Conservation (phyloP, 2,329 filamentous ascomycete species). For the Neonectria punicea region DNA sequence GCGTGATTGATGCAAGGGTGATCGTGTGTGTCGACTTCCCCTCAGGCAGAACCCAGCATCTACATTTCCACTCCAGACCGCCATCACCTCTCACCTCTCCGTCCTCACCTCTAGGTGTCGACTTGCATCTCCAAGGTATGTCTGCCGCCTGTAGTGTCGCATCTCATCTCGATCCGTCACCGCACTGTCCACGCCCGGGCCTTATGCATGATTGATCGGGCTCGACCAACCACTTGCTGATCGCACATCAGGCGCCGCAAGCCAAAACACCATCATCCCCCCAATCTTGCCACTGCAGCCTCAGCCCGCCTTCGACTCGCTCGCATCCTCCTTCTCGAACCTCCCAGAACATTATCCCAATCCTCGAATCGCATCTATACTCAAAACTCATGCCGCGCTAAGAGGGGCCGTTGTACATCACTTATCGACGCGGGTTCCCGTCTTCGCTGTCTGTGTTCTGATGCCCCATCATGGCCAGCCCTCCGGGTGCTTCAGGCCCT, state of each 20-base stretch:
- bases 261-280: conserved; percentile 29
- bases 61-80: background rate
- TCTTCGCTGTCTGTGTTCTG: conserved; percentile 23
- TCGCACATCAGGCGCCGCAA: conserved; percentile 34
- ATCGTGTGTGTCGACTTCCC: conserved; percentile 28
- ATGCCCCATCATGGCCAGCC: conserved; percentile 44
- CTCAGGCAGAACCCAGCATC: conserved; percentile 19
- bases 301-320: background rate
- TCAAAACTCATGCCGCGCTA: conserved; percentile 26
- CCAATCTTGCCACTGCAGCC: conserved; percentile 19
- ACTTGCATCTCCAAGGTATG: conserved; percentile 13
- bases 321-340: background rate
- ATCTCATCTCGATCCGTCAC: conserved; percentile 19
- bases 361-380: background rate
- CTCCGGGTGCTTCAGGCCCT: conserved; percentile 33
- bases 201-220: conserved; percentile 39
- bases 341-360: conserved; percentile 4
- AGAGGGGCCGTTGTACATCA: conserved; percentile 16
- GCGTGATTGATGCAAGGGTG: conserved; percentile 24
- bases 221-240: conserved; percentile 40
- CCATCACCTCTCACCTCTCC: background rate
- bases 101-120: background rate
- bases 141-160: conserved; percentile 11
- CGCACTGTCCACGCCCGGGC: conserved; percentile 22
- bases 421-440: conserved; percentile 15